A percentile compares a stretch with the other conserved stretches of the same genome.
Evolutionary conservation across 805 yeast genomes (phyloP).

Genomic region (Cephaloascus albidus): DNA sequence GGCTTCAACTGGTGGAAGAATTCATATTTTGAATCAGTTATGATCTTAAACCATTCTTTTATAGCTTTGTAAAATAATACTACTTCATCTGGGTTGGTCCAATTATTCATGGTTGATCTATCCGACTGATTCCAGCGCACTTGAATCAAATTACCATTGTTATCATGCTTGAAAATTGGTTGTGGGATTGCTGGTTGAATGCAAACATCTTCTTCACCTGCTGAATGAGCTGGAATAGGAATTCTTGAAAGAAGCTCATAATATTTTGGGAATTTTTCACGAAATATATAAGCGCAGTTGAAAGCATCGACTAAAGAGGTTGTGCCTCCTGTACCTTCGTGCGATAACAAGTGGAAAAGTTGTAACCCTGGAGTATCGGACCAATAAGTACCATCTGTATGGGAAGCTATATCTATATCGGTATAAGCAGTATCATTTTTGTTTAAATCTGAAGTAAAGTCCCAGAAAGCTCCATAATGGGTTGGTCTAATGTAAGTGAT

Average conservation of each 20-base stretch:
- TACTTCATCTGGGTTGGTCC: constrained; percentile 32
- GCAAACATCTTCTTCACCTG: constrained; percentile 58
- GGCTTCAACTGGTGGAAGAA: constrained; percentile 48
- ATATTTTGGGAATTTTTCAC: constrained; percentile 36
- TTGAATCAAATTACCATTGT: constrained; percentile 43
- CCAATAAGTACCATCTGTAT: constrained; percentile 74
- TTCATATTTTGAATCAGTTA: constrained; percentile 40
- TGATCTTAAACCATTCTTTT: constrained; percentile 44
- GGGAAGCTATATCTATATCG: constrained; percentile 51
- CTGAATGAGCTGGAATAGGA: constrained; percentile 63
- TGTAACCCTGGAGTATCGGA: constrained; percentile 66
- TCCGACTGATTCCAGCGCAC: constrained; percentile 68
- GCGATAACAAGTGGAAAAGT: constrained; percentile 53
- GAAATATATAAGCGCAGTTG: constrained; percentile 43
- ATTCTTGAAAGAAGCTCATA: constrained; percentile 38
- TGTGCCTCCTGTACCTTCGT: constrained; percentile 60
- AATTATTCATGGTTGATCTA: constrained; percentile 47
- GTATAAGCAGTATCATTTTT: constrained; percentile 69
- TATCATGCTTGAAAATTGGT: constrained; percentile 50
- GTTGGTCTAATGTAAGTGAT: constrained; percentile 57
- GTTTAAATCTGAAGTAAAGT: constrained; percentile 59
- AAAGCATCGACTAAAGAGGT: constrained; percentile 63
- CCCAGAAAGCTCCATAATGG: constrained; percentile 79
- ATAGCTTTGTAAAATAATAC: constrained; percentile 49
- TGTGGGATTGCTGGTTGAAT: constrained; percentile 47